Evolutionary conservation across 2,329 filamentous ascomycete genomes (phyloP).

Genomic region (Aspergillus hiratsukae): DNA sequence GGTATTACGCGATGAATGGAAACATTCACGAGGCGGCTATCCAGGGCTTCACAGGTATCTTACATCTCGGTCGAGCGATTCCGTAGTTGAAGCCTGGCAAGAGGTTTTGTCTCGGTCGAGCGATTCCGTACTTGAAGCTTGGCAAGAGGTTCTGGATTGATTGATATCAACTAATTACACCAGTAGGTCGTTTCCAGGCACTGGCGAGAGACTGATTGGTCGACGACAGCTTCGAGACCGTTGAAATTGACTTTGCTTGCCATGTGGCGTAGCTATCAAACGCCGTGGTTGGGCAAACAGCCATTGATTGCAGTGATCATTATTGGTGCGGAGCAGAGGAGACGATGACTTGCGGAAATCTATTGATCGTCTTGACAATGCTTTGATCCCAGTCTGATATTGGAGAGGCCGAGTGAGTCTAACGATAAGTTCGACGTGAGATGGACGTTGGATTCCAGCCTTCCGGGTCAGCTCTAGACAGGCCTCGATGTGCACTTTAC

Average conservation of each 20-base stretch:
- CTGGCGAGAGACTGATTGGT: neutral
- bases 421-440: neutral
- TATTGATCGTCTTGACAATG: neutral
- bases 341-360: neutral
- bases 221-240: neutral
- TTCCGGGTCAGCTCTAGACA: too few species aligned
- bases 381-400: neutral
- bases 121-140: too few species aligned
- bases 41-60: neutral
- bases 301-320: neutral
- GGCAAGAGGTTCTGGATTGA: too few species aligned
- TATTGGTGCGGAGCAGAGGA: neutral
- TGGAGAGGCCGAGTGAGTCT: neutral
- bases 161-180: too few species aligned
- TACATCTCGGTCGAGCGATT: neutral
- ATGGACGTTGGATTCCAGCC: too few species aligned
- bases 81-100: neutral
- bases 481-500: neutral
- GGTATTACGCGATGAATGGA: neutral
- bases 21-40: neutral
- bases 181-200: too few species aligned
- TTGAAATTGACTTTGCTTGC: neutral
- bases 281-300: neutral
- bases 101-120: too few species aligned
- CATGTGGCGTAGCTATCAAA: neutral